Evolutionary conservation across 768 basidiomycete genomes (phyloP), one percentile per base, ranked within the genome.

Genomic region (Lactifluus pinguis): DNA sequence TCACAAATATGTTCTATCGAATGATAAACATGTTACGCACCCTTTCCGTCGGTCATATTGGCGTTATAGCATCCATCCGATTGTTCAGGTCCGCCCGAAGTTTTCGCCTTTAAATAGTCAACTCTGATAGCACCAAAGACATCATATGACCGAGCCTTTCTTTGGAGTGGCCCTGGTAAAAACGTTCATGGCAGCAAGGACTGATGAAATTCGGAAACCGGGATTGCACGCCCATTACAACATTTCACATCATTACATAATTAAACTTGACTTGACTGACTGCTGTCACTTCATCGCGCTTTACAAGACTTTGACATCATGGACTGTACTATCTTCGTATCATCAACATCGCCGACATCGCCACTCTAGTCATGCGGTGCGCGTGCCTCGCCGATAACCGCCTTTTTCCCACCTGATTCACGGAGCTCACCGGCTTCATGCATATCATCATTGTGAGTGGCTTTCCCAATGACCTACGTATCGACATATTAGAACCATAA

Each of bases 11-110:
- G 5, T 11, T 3, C 21, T 1, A 39, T 44, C 17, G 44, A 36
- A 1, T 25, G 41, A 19, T n/a, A 42, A 49, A 48, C 9, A 9
- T n/a, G 25, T 14, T 48, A 68, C 77, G 69, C 70, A 87, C 93
- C 95, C 84, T 98, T 99, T 25, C 25, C 25, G 25, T 1, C 25
- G 25, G 25, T 25, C 25, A 25, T 25, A 25, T 25, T 25, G 2
- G 25, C 25, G 25, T 25, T 25, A 25, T 25, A 25, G 25, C 25
- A 25, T 25, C 25, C 25, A 1, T 25, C 25, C 25, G 25, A 25
- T 2, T 25, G 25, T 25, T 25, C 25, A 25, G 25, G 25, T 98
- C 95, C 58, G 93, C 87, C 59, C 91, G 86, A 87, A 98, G 80
- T 97, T 97, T 79, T 97, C 94, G 71, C 95, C 94, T 80, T 68